Evolutionary conservation across 2,329 filamentous ascomycete species (phyloP).

Genomic region (Curvularia spicifera): DNA sequence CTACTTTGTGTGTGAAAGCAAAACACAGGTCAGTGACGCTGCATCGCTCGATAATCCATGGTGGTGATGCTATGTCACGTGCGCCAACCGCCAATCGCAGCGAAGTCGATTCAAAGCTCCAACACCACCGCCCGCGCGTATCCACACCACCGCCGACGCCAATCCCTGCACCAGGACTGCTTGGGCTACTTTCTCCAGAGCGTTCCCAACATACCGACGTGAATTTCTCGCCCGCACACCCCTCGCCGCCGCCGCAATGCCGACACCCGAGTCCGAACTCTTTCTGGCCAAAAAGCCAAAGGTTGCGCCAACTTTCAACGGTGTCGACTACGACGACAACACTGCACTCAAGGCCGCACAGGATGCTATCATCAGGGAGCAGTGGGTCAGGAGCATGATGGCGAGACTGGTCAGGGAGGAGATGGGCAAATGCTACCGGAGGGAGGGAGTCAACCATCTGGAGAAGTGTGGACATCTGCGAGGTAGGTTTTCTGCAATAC

Average conservation of each 20-base stretch:
- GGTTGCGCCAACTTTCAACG: constrained; percentile 82
- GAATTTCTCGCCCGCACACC: constrained; percentile 5
- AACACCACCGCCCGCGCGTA: constrained; percentile 15
- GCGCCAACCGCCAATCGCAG: constrained; percentile 17
- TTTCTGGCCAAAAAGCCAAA: constrained; percentile 86
- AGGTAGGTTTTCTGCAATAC: constrained; percentile 60
- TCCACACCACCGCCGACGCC: constrained; percentile 19
- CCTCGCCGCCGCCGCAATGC: constrained; percentile 61
- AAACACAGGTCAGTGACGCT: not conserved
- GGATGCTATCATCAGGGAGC: constrained; percentile 81
- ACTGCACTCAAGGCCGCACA: constrained; percentile 81
- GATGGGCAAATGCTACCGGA: constrained; percentile 83
- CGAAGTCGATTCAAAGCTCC: constrained; percentile 19
- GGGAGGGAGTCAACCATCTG: constrained; percentile 84
- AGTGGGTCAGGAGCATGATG: constrained; percentile 93
- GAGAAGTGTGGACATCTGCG: constrained; percentile 83
- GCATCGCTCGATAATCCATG: not conserved
- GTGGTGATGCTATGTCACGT: constrained; percentile 18
- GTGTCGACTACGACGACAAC: constrained; percentile 85
- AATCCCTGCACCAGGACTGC: constrained; percentile 20
- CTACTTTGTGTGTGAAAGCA: not conserved
- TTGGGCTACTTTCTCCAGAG: constrained; percentile 1
- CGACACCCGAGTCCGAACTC: constrained; percentile 79
- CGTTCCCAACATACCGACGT: not conserved
- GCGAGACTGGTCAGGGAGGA: constrained; percentile 80